Base-by-base conservation (phyloP, 345 rosid genomes). In the Gossypium herbaceum region DNA sequence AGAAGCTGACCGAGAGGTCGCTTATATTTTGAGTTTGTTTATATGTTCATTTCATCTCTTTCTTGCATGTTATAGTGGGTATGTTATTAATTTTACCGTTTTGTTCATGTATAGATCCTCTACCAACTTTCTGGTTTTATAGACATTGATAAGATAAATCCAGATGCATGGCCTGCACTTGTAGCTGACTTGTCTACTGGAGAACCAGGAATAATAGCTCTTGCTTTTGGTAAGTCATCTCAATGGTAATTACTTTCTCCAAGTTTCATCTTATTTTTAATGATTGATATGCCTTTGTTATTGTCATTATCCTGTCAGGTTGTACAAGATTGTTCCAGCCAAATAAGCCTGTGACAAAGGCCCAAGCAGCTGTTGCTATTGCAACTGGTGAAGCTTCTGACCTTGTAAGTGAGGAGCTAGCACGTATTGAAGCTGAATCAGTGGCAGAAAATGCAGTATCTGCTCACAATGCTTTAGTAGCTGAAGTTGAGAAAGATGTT, bases 161-260 rank as follows among this genome's bases (percentile, higher is more conserved):
- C 91, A 34, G 89, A 90, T 83, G 99, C 98, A 43, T 95, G 95
- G 90, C 98, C 99, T 75, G 92, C 97, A 44, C 87, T 95, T 64
- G 78, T 91, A 70, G 94, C 98, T 65, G 99, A 95, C 75, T 79
- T 95, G 73, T 91, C 92, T 59, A 81, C 87, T 16, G 92, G 97
- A 80, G 99, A 93, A 70, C 91, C 89, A 68, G 97, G 99, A 80
- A 87, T 95, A 71, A 87, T 81, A 82, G 81, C 97, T 59, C 94
- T 89, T 79, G 93, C 97, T 69, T 95, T 95, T 77, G 98, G 99
- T 95, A 73, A 84, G 92, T 86, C 76, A 73, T 67, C 45, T 80
- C 45, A 68, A 52, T 65, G 48, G 24, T 75, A 27, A 75, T 69
- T 27, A 73, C 34, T 72, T 59, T 67, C 20, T 60, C 29, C 20